These are phyloP conservation scores for Flagelloscypha sp. DNA, from an alignment of 768 basidiomycete species.

Conservation along the genomic window DNA sequence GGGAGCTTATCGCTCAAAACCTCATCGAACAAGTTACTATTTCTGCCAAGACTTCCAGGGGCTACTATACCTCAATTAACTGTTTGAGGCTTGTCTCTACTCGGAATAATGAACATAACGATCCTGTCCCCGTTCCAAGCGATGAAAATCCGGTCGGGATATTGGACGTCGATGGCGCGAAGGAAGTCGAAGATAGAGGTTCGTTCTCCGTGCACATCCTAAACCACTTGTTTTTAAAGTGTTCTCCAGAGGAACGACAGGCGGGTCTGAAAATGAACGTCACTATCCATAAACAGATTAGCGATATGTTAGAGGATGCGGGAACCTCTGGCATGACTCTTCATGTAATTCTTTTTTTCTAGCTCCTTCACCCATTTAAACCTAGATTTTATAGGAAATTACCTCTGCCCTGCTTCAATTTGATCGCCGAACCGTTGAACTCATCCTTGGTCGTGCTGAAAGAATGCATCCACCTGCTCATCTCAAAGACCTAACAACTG, in stretches of 20 bases:
- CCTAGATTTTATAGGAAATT: conserved; percentile 42
- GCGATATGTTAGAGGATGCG: conserved; percentile 63
- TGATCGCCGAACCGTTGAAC: conserved; percentile 76
- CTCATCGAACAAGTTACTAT: conserved; percentile 70
- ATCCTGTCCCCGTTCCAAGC: conserved; percentile 20
- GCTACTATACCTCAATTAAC: conserved; percentile 38
- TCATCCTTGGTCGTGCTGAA: conserved; percentile 65
- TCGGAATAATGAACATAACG: conserved; percentile 25
- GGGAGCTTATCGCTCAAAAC: conserved; percentile 65
- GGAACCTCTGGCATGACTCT: conserved; percentile 65
- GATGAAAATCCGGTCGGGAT: conserved; percentile 18
- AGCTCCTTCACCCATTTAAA: conserved; percentile 4
- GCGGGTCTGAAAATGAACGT: conserved; percentile 47
- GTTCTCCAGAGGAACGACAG: conserved; percentile 23
- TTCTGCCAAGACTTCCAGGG: conserved; percentile 44
- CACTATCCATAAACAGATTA: conserved; percentile 72
- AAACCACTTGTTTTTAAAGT: conserved; percentile 2
- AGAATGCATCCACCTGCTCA: conserved; percentile 59
- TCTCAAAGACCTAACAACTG: conserved; percentile 62
- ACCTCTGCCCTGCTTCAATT: conserved; percentile 56
- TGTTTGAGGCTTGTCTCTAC: conserved; percentile 58
- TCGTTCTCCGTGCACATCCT: conserved; percentile 7
- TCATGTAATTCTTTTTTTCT: conserved; percentile 35
- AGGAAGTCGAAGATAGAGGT: conserved; percentile 27
- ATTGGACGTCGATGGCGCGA: conserved; percentile 33